Conservation (phyloP, 2,329 filamentous ascomycete species). For the Onygenales sp. region DNA sequence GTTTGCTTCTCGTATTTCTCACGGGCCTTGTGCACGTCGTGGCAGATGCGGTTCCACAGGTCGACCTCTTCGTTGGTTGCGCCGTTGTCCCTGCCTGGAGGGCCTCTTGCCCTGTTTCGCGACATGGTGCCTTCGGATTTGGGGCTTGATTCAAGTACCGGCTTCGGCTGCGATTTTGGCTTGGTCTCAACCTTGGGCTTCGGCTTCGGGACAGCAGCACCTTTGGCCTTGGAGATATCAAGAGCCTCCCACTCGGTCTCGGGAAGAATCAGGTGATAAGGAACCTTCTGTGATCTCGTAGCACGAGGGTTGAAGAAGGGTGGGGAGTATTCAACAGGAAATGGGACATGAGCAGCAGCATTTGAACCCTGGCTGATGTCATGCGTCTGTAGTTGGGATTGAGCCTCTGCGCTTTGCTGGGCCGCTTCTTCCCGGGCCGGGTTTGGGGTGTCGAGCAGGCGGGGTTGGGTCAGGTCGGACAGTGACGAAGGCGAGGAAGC, state of each 20-base stretch:
- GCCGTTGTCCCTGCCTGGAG: slow-evolving; percentile 32
- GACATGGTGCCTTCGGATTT: slow-evolving; percentile 22
- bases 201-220: background rate
- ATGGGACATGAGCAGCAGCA: no score
- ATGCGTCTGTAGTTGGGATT: no score
- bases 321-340: no score
- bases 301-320: no score
- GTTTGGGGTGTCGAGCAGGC: background rate
- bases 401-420: no score
- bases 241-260: slow-evolving; percentile 20
- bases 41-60: slow-evolving; percentile 35
- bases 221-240: slow-evolving; percentile 8
- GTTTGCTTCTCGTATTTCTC: slow-evolving; percentile 36
- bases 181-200: background rate
- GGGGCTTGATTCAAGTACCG: background rate
- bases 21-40: slow-evolving; percentile 33
- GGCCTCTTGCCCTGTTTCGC: slow-evolving; percentile 31
- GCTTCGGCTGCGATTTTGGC: background rate
- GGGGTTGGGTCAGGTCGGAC: background rate
- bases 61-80: slow-evolving; percentile 35
- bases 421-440: no score
- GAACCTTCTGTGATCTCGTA: no score
- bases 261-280: background rate
- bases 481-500: background rate
- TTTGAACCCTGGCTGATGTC: no score